These are phyloP conservation scores for Botrytis byssoidea DNA, from an alignment of 2,329 filamentous ascomycete genomes.

Conservation along the genomic window DNA sequence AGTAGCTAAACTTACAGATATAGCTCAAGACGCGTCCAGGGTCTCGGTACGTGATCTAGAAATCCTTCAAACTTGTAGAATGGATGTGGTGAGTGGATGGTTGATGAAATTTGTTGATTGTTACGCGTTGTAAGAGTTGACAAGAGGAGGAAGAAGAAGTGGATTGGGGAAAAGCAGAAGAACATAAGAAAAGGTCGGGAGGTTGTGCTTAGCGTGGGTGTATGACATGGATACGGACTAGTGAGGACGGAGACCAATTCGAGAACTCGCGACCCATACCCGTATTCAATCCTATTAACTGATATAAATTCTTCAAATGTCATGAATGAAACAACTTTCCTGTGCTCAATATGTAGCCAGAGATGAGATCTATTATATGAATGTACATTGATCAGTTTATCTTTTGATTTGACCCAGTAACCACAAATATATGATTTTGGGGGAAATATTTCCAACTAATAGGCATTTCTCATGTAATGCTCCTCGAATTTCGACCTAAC, in stretches of 20 bases:
- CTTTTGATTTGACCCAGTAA: slow-evolving; percentile 29
- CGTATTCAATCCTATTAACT: neutral
- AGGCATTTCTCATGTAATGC: slow-evolving; percentile 9
- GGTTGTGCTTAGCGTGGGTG: slow-evolving; percentile 34
- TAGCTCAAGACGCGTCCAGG: slow-evolving; percentile 35
- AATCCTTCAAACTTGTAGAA: slow-evolving; percentile 39
- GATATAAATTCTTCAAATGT: neutral
- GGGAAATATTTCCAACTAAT: slow-evolving; percentile 11
- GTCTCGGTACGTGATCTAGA: slow-evolving; percentile 26
- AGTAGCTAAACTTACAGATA: slow-evolving; percentile 32
- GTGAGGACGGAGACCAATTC: slow-evolving; percentile 20
- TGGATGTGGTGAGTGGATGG: slow-evolving; percentile 32
- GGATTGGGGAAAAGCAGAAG: slow-evolving; percentile 24
- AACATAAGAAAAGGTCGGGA: slow-evolving; percentile 20
- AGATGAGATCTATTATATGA: slow-evolving; percentile 42
- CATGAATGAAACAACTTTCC: slow-evolving; percentile 46
- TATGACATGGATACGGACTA: slow-evolving; percentile 17
- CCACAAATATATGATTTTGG: slow-evolving; percentile 4
- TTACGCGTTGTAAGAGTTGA: slow-evolving; percentile 34
- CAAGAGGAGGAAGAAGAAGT: slow-evolving; percentile 40
- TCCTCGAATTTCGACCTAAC: slow-evolving; percentile 18
- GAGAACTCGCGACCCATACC: slow-evolving; percentile 20
- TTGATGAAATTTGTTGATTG: slow-evolving; percentile 31
- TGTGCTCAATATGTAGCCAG: slow-evolving; percentile 63
- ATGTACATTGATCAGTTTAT: slow-evolving; percentile 38